phyloP scores from a whole-genome alignment of 2,329 filamentous ascomycete species.

The Achaetomium macrosporum region DNA sequence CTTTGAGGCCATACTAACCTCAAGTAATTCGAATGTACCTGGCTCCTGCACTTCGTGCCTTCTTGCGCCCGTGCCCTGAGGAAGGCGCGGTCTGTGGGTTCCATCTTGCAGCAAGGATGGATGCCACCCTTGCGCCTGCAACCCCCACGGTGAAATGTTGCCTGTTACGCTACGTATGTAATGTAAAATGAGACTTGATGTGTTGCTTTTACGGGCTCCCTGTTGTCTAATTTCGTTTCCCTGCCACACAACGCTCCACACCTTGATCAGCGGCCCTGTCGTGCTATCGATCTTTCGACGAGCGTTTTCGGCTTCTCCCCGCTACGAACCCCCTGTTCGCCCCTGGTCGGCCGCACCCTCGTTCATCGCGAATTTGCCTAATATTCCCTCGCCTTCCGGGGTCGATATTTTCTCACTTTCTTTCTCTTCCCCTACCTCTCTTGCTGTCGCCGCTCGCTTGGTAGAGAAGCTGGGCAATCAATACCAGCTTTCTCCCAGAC shows the following conservation, averaged over 20 bases:
- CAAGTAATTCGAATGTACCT: no score
- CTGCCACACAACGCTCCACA: neutral
- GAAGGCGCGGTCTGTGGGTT: neutral
- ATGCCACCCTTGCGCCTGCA: neutral
- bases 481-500: neutral
- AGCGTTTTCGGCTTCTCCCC: neutral
- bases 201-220: neutral
- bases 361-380: conserved; percentile 4
- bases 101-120: neutral
- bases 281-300: neutral
- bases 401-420: conserved; percentile 1
- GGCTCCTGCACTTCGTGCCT: no score
- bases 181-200: neutral
- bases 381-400: neutral
- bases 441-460: conserved; percentile 2
- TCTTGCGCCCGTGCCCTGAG: neutral
- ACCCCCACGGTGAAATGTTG: neutral
- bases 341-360: neutral
- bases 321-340: neutral
- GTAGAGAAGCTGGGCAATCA: neutral
- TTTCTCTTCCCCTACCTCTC: neutral
- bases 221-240: neutral
- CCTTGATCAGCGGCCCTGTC: neutral
- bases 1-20: no score
- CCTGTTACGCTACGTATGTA: neutral